Evolutionary conservation across 495 filamentous ascomycete genomes (phyloP).

Genomic region (Penicillium ochrochloron): DNA sequence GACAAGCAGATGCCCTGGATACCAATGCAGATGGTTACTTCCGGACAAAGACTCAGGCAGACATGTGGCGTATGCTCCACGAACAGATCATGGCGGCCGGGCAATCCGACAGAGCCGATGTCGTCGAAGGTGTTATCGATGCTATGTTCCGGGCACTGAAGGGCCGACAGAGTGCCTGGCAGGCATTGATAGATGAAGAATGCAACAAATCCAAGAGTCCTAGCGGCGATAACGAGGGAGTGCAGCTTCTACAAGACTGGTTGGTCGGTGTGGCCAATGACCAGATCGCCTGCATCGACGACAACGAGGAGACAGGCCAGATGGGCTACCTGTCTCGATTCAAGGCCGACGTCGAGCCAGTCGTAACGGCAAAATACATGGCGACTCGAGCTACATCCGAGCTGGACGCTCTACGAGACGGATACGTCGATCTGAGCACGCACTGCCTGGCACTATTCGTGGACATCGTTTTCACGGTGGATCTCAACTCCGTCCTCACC

Average conservation of each 20-base stretch:
- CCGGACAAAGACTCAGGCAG: constrained; percentile 84
- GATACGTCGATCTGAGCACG: constrained; percentile 90
- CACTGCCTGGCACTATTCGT: constrained; percentile 88
- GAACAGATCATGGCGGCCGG: constrained; percentile 85
- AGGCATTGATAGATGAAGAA: constrained; percentile 87
- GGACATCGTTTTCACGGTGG: constrained; percentile 79
- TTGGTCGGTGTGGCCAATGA: constrained; percentile 97
- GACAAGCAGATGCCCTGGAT: constrained; percentile 78
- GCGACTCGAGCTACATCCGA: constrained; percentile 69
- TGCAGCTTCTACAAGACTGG: constrained; percentile 87
- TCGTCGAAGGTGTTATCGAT: constrained; percentile 91
- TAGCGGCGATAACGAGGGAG: constrained; percentile 70
- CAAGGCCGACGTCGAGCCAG: constrained; percentile 72
- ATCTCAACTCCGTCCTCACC: constrained; percentile 78
- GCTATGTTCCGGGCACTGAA: constrained; percentile 89
- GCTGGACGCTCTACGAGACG: constrained; percentile 75
- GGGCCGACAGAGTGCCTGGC: constrained; percentile 79
- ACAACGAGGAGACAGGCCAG: constrained; percentile 68
- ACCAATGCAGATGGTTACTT: constrained; percentile 84
- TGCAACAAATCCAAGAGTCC: constrained; percentile 67
- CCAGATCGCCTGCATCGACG: constrained; percentile 96
- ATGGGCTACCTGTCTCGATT: constrained; percentile 81
- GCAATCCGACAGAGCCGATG: constrained; percentile 79
- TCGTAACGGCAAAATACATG: constrained; percentile 82
- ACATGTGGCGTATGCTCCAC: constrained; percentile 96